Base-by-base conservation (phyloP, 495 filamentous ascomycete genomes). In the Lepraria neglecta region DNA sequence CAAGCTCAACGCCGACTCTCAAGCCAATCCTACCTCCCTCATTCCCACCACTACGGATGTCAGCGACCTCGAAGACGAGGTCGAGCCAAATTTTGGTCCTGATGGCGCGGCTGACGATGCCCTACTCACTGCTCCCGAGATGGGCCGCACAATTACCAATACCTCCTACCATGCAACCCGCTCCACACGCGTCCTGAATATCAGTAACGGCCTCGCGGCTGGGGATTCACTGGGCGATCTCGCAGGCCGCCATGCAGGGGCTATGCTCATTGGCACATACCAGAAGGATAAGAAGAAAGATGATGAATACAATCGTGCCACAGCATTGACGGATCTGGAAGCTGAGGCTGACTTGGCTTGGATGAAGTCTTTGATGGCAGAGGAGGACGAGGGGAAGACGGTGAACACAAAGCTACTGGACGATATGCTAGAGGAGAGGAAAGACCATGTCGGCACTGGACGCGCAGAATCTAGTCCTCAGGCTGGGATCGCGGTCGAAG, bases 111-210 rank as follows among this genome's bases (percentile, higher is more conserved):
- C 79, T n/a, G 75, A 75, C 11, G 75, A 75, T 10, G 60, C 58
- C 28, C 55, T 71, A 19, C 72, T 82, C 0, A 77, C 79, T 10
- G 86, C 85, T 0, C 77, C 80, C 2, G 78, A 78, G 62, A 90
- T 90, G 87, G 86, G 87, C 55, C 80, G 87, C 5, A 85, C 86
- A 19, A 81, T 82, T 33, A 82, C 82, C 31, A 77, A 80, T 56
- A 58, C 57, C 21, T 80, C 79, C 31, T 75, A 75, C 70, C 87
- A 91, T 64, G 82, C 84, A 17, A 91, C 88, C 12, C 83, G 88
- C 14, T 89, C 86, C 54, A 89, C 84, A 4, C 80, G 85, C 38
- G 80, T 77, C 14, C 60, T 45, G 44, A 64, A 69, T 44, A 50
- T 63, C 52, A 67, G 50, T 45, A 62, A 55, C 24, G 46, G 60